A percentile compares a stretch with the other conserved stretches of the same genome.
Conservation (phyloP, 2,329 filamentous ascomycete species). For the Xylaria sp. region DNA sequence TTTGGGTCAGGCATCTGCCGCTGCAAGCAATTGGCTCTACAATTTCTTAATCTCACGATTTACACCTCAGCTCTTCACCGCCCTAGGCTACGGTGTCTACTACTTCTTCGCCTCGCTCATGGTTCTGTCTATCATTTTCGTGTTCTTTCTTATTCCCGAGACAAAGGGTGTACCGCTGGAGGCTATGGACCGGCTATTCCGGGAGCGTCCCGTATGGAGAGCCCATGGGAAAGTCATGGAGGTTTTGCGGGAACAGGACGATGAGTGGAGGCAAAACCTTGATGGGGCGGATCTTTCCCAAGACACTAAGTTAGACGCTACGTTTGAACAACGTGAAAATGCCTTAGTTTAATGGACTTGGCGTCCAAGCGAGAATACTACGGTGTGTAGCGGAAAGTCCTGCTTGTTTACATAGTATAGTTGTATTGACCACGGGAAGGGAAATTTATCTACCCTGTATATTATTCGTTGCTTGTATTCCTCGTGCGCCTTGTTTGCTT, state of each 20-base stretch:
- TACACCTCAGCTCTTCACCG: conserved; percentile 71
- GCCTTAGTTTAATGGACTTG: conserved; percentile 3
- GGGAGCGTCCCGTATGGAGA: conserved; percentile 56
- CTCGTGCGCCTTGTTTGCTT: neutral
- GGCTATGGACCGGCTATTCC: conserved; percentile 71
- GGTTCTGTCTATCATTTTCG: conserved; percentile 66
- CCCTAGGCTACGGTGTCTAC: conserved; percentile 72
- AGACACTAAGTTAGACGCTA: conserved; percentile 24
- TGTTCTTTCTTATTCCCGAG: conserved; percentile 72
- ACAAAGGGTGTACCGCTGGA: conserved; percentile 74
- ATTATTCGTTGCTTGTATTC: neutral
- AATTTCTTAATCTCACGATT: conserved; percentile 77
- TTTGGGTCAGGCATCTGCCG: conserved; percentile 76
- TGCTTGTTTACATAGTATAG: neutral
- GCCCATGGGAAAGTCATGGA: conserved; percentile 58
- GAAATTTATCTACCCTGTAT: neutral
- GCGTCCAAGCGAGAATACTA: neutral
- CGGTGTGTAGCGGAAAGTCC: neutral
- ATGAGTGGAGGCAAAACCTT: conserved; percentile 49
- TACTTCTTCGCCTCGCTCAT: conserved; percentile 75
- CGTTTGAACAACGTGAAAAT: conserved; percentile 29
- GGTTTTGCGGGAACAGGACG: conserved; percentile 52
- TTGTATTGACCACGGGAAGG: neutral
- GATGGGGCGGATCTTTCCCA: conserved; percentile 37
- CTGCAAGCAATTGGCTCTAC: conserved; percentile 77